phyloP scores from a whole-genome alignment of 2,329 filamentous ascomycete genomes.

The Emmonsiellopsis sp. region DNA sequence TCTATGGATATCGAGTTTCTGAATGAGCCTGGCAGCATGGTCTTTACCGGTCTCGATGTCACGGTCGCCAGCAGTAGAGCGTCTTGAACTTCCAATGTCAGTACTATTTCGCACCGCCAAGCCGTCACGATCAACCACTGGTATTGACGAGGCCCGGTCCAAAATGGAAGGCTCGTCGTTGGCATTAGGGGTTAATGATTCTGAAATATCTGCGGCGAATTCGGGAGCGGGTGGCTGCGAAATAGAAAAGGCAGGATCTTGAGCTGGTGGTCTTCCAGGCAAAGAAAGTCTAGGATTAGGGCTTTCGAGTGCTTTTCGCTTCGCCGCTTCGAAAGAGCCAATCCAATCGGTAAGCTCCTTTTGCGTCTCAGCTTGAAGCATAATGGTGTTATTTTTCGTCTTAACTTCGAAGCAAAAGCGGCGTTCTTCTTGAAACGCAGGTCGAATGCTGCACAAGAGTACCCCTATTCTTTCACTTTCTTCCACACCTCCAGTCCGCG shows the following conservation, averaged over 20 bases:
- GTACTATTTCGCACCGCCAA: conserved; percentile 57
- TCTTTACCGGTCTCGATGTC: conserved; percentile 70
- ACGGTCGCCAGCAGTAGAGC: conserved; percentile 42
- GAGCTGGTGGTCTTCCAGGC: conserved; percentile 34
- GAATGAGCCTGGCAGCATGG: conserved; percentile 79
- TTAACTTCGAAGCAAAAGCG: conserved; percentile 98
- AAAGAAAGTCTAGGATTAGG: conserved; percentile 43
- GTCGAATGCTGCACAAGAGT: conserved; percentile 82
- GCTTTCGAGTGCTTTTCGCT: conserved; percentile 80
- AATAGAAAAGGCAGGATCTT: conserved; percentile 79
- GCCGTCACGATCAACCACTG: conserved; percentile 54
- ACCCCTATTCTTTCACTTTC: conserved; percentile 96
- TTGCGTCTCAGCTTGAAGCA: conserved; percentile 90
- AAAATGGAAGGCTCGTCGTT: conserved; percentile 44
- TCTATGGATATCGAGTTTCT: conserved; percentile 81
- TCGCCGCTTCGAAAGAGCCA: conserved; percentile 83
- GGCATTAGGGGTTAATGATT: conserved; percentile 49
- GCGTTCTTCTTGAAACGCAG: conserved; percentile 83
- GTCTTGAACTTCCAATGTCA: conserved; percentile 49
- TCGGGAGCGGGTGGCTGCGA: conserved; percentile 80
- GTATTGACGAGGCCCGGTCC: conserved; percentile 57
- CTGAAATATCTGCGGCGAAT: conserved; percentile 71
- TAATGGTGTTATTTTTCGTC: conserved; percentile 83
- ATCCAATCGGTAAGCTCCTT: conserved; percentile 90
- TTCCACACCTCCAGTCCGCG: conserved; percentile 71